These are phyloP conservation scores for Orychophragmus violaceus DNA, from an alignment of 345 rosid species.

Conservation along the genomic window DNA sequence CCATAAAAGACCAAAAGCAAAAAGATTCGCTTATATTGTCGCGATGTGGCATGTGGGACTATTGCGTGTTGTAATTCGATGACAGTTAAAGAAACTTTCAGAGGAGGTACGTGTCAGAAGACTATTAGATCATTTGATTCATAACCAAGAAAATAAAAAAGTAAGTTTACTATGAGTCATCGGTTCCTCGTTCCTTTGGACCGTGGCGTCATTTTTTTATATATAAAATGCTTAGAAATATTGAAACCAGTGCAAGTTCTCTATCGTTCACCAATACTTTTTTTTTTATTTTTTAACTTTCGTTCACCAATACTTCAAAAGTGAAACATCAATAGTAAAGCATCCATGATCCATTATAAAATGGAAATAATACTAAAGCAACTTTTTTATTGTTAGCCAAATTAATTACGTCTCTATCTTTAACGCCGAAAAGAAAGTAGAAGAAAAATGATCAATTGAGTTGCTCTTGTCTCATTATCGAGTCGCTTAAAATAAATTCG, in stretches of 20 bases:
- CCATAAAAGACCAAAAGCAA: conserved; percentile 22
- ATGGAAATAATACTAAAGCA: neutral
- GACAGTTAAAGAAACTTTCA: neutral
- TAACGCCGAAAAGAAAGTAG: neutral
- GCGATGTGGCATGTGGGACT: conserved; percentile 23
- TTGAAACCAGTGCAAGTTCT: conserved; percentile 9
- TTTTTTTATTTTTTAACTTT: too few species aligned
- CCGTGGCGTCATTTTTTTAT: neutral
- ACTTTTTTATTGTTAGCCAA: neutral
- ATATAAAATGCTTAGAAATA: neutral
- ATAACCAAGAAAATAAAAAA: neutral
- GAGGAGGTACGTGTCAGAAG: neutral
- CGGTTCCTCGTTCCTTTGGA: conserved; percentile 11
- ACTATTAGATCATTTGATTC: neutral
- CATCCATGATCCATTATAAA: too few species aligned
- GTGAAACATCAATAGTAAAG: neutral
- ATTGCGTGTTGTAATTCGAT: conserved; percentile 20
- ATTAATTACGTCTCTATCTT: neutral
- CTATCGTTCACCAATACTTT: conserved; percentile 10
- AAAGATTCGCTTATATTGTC: conserved; percentile 24
- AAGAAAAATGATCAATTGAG: too few species aligned
- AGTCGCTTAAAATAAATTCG: neutral
- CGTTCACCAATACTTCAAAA: neutral
- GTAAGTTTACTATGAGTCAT: too few species aligned
- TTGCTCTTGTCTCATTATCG: neutral